Evolutionary conservation across 495 filamentous ascomycete species (phyloP).

Genomic region (Podospora anserina): DNA sequence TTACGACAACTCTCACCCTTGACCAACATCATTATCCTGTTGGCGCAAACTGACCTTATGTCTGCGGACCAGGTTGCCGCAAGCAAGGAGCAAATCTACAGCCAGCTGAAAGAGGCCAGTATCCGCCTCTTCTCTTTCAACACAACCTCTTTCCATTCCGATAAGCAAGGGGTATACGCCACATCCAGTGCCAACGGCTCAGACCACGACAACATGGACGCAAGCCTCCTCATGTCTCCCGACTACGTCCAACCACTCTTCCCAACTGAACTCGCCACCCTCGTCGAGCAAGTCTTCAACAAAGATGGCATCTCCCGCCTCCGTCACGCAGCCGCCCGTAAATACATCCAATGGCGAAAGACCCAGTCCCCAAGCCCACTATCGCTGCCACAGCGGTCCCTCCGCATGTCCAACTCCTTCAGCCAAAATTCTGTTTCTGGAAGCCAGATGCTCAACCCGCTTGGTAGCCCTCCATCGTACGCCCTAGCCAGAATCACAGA

Average conservation of each 20-base stretch:
- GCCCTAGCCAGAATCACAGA: constrained; percentile 68
- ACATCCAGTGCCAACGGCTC: constrained; percentile 74
- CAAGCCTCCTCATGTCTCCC: constrained; percentile 88
- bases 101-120: constrained; percentile 57
- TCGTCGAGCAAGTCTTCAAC: constrained; percentile 75
- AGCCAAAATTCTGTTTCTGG: constrained; percentile 22
- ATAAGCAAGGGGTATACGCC: constrained; percentile 59
- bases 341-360: constrained; percentile 68
- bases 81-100: constrained; percentile 60
- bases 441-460: constrained; percentile 19
- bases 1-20: constrained; percentile 69
- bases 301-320: constrained; percentile 80
- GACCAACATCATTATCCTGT: constrained; percentile 82
- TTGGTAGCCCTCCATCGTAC: constrained; percentile 53
- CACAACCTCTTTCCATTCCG: constrained; percentile 22
- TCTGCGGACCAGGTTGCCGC: constrained; percentile 55
- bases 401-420: constrained; percentile 26
- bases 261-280: constrained; percentile 65
- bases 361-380: constrained; percentile 23
- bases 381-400: neutral
- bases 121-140: constrained; percentile 71
- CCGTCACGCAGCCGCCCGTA: constrained; percentile 80
- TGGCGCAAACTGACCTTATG: constrained; percentile 74
- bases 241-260: constrained; percentile 86
- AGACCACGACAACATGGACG: constrained; percentile 90